These are phyloP conservation scores for Hypoxylon trugodes DNA, from an alignment of 495 filamentous ascomycete species.

Conservation along the genomic window DNA sequence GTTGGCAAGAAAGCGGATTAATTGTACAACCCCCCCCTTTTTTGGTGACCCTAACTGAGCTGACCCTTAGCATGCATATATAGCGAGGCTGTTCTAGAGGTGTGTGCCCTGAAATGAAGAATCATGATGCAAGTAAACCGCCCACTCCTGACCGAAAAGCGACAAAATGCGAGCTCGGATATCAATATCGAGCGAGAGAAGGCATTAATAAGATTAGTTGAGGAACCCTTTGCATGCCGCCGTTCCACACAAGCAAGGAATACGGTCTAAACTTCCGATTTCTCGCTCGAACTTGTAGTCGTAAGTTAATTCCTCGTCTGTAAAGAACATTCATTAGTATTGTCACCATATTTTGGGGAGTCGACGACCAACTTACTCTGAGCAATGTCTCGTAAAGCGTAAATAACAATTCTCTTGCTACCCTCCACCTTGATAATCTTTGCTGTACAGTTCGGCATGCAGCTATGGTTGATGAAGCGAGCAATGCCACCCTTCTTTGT, in stretches of 20 bases:
- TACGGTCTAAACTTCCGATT: slow-evolving; percentile 91
- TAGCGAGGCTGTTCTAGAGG: slow-evolving; percentile 25
- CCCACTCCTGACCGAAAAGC: slow-evolving; percentile 16
- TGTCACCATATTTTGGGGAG: background rate
- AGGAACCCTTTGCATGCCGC: slow-evolving; percentile 97
- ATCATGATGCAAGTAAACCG: slow-evolving; percentile 32
- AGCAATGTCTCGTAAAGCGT: slow-evolving; percentile 92
- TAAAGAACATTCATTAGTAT: slow-evolving; percentile 55
- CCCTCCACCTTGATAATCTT: slow-evolving; percentile 99
- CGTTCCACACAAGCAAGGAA: slow-evolving; percentile 96
- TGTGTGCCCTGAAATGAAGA: slow-evolving; percentile 25
- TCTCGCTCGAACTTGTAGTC: slow-evolving; percentile 99
- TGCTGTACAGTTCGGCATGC: slow-evolving; percentile 96
- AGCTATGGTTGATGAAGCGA: slow-evolving; percentile 98
- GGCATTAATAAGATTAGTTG: slow-evolving; percentile 67
- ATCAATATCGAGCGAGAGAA: background rate
- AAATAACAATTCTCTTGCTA: slow-evolving; percentile 99
- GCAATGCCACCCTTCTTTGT: slow-evolving; percentile 99
- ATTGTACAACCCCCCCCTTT: slow-evolving; percentile 28
- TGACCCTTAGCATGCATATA: slow-evolving; percentile 38
- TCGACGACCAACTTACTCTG: slow-evolving; percentile 73
- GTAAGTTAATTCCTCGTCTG: slow-evolving; percentile 98
- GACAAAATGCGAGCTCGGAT: slow-evolving; percentile 9
- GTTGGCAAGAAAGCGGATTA: slow-evolving; percentile 16
- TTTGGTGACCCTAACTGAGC: slow-evolving; percentile 12